A percentile compares a stretch with the other conserved stretches of the same genome.
These are phyloP conservation scores for Colletotrichum sp. DNA, from an alignment of 2,329 filamentous ascomycete species.

Conservation along the genomic window DNA sequence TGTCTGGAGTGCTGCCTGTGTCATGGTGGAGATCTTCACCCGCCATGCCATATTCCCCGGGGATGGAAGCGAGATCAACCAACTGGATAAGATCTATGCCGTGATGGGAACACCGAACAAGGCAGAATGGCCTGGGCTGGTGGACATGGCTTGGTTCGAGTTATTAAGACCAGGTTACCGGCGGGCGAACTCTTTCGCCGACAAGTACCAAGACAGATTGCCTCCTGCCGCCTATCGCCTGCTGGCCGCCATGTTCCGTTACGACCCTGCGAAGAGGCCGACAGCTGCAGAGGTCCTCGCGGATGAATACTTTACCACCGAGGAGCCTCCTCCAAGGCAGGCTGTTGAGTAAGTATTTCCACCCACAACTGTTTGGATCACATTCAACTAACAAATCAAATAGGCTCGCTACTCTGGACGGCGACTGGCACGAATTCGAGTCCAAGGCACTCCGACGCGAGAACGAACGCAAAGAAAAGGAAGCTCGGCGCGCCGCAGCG, in stretches of 20 bases:
- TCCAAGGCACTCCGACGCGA: conserved; percentile 93
- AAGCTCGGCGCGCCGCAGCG: conserved; percentile 46
- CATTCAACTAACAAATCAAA: conserved; percentile 33
- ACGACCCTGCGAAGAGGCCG: conserved; percentile 84
- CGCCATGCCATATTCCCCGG: conserved; percentile 93
- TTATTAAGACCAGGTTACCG: conserved; percentile 81
- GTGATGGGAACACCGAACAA: conserved; percentile 87
- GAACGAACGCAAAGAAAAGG: conserved; percentile 72
- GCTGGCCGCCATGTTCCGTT: conserved; percentile 83
- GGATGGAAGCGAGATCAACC: conserved; percentile 93
- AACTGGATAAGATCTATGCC: conserved; percentile 96
- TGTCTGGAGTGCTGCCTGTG: conserved; percentile 97
- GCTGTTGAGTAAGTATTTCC: conserved; percentile 75
- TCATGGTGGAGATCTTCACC: conserved; percentile 96
- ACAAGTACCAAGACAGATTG: conserved; percentile 80
- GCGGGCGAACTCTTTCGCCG: conserved; percentile 76
- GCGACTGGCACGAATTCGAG: conserved; percentile 99
- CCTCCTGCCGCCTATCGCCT: conserved; percentile 85
- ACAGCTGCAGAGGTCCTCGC: conserved; percentile 83
- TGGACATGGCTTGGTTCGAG: conserved; percentile 98
- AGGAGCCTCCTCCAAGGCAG: conserved; percentile 79
- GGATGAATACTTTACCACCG: conserved; percentile 86
- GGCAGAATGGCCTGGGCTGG: conserved; percentile 84
- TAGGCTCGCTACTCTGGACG: conserved; percentile 79
- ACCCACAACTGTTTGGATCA: neutral